Conservation (phyloP, 352 stramenopile species). For the Peronospora destructor region DNA sequence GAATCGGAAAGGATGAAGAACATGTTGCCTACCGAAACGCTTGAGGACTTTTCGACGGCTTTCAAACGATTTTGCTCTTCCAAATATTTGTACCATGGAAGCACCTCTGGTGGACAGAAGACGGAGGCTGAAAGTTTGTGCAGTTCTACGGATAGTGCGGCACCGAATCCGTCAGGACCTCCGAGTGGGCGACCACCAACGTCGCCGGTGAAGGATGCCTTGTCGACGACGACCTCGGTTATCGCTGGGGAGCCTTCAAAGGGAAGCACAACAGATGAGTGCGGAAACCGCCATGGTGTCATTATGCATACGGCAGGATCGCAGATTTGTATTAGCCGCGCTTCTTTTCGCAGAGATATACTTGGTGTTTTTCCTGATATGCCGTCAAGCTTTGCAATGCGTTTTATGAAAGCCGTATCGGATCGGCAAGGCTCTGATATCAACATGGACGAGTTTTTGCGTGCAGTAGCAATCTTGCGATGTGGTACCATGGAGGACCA, state of each 20-base stretch:
- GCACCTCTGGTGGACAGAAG: slow-evolving; percentile 23
- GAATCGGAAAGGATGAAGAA: slow-evolving; percentile 86
- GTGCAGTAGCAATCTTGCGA: slow-evolving; percentile 65
- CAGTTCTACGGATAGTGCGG: slow-evolving; percentile 14
- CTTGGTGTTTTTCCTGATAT: slow-evolving; percentile 86
- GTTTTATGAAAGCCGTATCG: slow-evolving; percentile 84
- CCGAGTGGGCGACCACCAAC: slow-evolving; percentile 26
- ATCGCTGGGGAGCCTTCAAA: slow-evolving; percentile 19
- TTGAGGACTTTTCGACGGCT: slow-evolving; percentile 66
- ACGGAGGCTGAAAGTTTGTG: slow-evolving; percentile 23
- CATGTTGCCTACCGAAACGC: slow-evolving; percentile 45
- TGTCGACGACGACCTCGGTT: slow-evolving; percentile 17
- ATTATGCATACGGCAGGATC: slow-evolving; percentile 64
- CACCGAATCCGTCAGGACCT: slow-evolving; percentile 17
- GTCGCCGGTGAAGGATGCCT: slow-evolving; percentile 39
- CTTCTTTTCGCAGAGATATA: slow-evolving; percentile 80
- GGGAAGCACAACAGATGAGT: slow-evolving; percentile 38
- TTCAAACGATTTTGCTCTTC: slow-evolving; percentile 79
- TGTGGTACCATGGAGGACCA: slow-evolving; percentile 71
- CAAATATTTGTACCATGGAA: slow-evolving; percentile 78
- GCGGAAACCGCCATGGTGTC: slow-evolving; percentile 33
- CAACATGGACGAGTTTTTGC: slow-evolving; percentile 86
- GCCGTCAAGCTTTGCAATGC: slow-evolving; percentile 84
- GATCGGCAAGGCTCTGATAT: slow-evolving; percentile 80
- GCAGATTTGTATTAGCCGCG: slow-evolving; percentile 74